Evolutionary conservation across 2,329 filamentous ascomycete genomes (phyloP).

Genomic region (Pseudopyricularia javanii): DNA sequence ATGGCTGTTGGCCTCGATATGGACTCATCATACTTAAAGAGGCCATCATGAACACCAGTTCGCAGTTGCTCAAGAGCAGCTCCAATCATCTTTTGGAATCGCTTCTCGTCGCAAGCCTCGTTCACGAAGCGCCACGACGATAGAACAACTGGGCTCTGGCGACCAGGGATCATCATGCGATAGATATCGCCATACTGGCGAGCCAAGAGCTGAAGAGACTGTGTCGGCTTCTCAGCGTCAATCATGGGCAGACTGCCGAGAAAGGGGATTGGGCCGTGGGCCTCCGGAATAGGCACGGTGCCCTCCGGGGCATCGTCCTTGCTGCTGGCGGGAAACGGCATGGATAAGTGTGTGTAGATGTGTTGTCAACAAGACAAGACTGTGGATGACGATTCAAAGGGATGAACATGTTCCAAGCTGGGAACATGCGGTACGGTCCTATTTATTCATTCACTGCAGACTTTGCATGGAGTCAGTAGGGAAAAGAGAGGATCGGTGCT

Average conservation of each 20-base stretch:
- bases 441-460: too few relatives aligned
- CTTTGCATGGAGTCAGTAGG: too few relatives aligned
- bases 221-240: slow-evolving; percentile 33
- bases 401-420: not conserved
- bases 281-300: not conserved
- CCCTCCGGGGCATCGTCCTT: not conserved
- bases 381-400: not conserved
- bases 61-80: slow-evolving; percentile 30
- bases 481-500: too few relatives aligned
- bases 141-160: not conserved
- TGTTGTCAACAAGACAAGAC: not conserved
- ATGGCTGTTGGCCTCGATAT: not conserved
- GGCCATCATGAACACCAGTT: slow-evolving; percentile 49
- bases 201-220: slow-evolving; percentile 42
- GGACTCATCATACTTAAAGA: slow-evolving; percentile 35
- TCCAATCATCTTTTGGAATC: slow-evolving; percentile 43
- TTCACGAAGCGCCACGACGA: slow-evolving; percentile 30
- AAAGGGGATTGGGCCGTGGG: not conserved
- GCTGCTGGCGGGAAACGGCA: not conserved
- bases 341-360: not conserved
- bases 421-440: too few relatives aligned
- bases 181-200: slow-evolving; percentile 56
- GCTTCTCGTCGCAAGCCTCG: slow-evolving; percentile 52
- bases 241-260: not conserved
- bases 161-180: slow-evolving; percentile 30